Conservation (phyloP, 345 rosid genomes). For the Eucalyptus erythrocorys region DNA sequence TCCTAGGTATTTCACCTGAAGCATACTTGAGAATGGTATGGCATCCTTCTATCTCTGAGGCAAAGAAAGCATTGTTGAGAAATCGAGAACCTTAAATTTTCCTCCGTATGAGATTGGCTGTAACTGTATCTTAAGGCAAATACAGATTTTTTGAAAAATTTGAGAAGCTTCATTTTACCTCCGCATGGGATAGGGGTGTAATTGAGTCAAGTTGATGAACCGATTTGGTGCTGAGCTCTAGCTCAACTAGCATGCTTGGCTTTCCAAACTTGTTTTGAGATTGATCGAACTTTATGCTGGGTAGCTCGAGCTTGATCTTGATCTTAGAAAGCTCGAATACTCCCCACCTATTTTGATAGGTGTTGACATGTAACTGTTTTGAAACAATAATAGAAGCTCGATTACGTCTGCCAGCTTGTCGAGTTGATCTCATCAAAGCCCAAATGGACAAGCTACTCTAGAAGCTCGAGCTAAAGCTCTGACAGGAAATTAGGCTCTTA, state of each 20-base stretch:
- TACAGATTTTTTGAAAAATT: neutral
- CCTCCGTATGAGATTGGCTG: neutral
- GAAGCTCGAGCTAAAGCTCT: neutral
- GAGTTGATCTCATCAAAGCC: neutral
- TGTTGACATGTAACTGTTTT: neutral
- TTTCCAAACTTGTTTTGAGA: neutral
- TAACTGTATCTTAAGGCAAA: neutral
- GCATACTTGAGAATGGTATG: neutral
- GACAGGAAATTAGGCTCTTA: neutral
- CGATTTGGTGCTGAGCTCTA: neutral
- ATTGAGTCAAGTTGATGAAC: neutral
- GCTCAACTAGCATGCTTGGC: neutral
- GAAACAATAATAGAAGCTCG: neutral
- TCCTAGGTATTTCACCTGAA: neutral
- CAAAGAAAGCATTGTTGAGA: neutral
- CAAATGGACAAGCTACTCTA: neutral
- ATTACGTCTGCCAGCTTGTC: neutral
- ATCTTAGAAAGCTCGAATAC: neutral
- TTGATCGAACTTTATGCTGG: neutral
- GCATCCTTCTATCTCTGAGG: neutral
- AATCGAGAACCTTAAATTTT: neutral
- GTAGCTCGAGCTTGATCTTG: neutral
- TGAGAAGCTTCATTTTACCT: neutral
- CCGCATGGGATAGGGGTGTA: neutral
- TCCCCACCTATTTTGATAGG: neutral